Evolutionary conservation across 257 asterid species (phyloP).

Genomic region (Solanum appendiculatum): DNA sequence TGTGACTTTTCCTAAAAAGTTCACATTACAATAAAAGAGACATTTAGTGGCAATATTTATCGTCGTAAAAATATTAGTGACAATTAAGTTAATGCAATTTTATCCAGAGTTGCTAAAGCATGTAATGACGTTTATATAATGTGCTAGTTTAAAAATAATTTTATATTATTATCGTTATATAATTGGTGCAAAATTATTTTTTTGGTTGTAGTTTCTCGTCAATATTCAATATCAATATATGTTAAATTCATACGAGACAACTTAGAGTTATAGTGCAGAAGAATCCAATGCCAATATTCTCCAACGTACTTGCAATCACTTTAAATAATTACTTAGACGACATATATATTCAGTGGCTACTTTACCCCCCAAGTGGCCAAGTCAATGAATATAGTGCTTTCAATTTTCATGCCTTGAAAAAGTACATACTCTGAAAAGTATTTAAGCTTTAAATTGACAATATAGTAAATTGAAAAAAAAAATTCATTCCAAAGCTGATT

Average conservation of each 20-base stretch:
- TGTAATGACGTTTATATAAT: neutral
- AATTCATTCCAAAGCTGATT: neutral
- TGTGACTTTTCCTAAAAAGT: neutral
- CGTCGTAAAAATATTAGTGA: neutral
- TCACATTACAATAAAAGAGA: neutral
- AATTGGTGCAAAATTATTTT: neutral
- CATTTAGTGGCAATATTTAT: neutral
- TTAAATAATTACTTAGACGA: neutral
- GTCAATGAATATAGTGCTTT: neutral
- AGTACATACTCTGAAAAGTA: neutral
- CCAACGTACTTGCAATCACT: neutral
- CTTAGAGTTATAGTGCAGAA: neutral
- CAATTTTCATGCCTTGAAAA: neutral
- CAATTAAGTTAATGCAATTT: neutral
- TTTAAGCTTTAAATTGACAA: neutral
- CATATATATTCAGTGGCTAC: neutral
- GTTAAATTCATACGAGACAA: neutral
- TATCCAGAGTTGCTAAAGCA: neutral
- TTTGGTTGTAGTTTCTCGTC: neutral
- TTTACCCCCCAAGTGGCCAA: neutral
- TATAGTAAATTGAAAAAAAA: neutral
- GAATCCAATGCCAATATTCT: neutral
- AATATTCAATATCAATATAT: neutral
- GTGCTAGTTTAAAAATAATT: neutral
- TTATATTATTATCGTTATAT: too few species aligned